These are phyloP conservation scores for Monilinia laxa DNA, from an alignment of 2,329 filamentous ascomycete species.

Conservation along the genomic window DNA sequence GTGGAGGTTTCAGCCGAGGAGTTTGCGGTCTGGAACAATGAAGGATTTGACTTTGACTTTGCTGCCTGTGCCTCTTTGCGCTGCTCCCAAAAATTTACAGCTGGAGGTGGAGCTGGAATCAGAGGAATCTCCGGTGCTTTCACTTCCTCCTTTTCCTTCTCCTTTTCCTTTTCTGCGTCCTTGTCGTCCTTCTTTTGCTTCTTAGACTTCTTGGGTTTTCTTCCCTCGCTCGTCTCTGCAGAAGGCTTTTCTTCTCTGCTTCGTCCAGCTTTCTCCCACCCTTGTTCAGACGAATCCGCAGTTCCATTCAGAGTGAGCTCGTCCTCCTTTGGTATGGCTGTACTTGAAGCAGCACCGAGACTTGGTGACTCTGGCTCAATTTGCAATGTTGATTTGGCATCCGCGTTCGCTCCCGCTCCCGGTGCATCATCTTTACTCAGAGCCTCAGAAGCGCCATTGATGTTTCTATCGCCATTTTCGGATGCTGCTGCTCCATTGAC, in stretches of 20 bases:
- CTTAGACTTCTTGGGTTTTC: conserved; percentile 37
- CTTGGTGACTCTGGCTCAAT: conserved; percentile 52
- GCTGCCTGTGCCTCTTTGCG: conserved; percentile 64
- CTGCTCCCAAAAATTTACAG: conserved; percentile 86
- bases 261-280: conserved; percentile 66
- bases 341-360: conserved; percentile 50
- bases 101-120: conserved; percentile 76
- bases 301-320: conserved; percentile 62
- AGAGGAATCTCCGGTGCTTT: conserved; percentile 53
- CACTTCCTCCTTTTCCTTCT: conserved; percentile 59
- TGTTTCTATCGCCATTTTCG: conserved; percentile 34
- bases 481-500: conserved; percentile 31
- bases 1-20: conserved; percentile 22
- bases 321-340: conserved; percentile 51
- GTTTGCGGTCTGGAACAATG: conserved; percentile 26
- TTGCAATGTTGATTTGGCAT: conserved; percentile 31
- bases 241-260: conserved; percentile 59
- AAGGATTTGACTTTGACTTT: conserved; percentile 45
- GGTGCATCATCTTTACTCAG: conserved; percentile 29
- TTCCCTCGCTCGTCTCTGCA: conserved; percentile 41
- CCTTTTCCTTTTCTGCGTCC: conserved; percentile 56
- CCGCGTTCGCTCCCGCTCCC: conserved; percentile 28
- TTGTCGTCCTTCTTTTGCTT: conserved; percentile 42
- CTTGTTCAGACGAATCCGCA: conserved; percentile 58
- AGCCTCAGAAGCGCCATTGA: conserved; percentile 33